phyloP scores from a whole-genome alignment of 345 rosid genomes.

The Moricandia moricandioides region DNA sequence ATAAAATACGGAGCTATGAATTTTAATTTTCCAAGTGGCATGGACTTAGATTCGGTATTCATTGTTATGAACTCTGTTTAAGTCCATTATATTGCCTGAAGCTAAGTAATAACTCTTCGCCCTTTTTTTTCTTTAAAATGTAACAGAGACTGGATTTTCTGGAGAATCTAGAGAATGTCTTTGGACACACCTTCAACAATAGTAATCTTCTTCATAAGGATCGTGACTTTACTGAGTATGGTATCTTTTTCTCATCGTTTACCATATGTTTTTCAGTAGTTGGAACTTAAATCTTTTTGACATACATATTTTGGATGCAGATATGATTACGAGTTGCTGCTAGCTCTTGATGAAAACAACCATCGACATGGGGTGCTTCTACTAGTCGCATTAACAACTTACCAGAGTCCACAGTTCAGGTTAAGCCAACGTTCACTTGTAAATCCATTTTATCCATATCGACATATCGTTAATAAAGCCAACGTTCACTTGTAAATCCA shows the following conservation, averaged over 20 bases:
- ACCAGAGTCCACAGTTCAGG: constrained; percentile 74
- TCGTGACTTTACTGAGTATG: too few species aligned
- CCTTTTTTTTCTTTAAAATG: neutral
- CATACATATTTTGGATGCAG: constrained; percentile 41
- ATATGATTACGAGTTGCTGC: constrained; percentile 85
- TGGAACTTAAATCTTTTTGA: neutral
- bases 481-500: too few species aligned
- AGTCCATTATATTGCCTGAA: too few species aligned
- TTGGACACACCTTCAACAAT: too few species aligned
- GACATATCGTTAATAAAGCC: neutral
- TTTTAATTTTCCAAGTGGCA: constrained; percentile 54
- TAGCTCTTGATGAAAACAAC: constrained; percentile 81
- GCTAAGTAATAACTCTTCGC: neutral
- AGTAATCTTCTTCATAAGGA: too few species aligned
- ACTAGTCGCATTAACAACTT: constrained; percentile 57
- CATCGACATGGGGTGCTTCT: constrained; percentile 59
- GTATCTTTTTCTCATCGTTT: neutral
- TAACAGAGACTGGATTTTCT: too few species aligned
- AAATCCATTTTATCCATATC: neutral
- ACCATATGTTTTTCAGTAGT: neutral
- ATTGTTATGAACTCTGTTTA: too few species aligned
- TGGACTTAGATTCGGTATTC: too few species aligned
- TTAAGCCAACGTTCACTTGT: constrained; percentile 22
- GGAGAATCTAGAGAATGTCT: too few species aligned
- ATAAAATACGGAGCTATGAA: constrained; percentile 42